These are phyloP conservation scores for Bonia amplexicaulis DNA, from an alignment of 176 grass and related monocot genomes.

Conservation along the genomic window DNA sequence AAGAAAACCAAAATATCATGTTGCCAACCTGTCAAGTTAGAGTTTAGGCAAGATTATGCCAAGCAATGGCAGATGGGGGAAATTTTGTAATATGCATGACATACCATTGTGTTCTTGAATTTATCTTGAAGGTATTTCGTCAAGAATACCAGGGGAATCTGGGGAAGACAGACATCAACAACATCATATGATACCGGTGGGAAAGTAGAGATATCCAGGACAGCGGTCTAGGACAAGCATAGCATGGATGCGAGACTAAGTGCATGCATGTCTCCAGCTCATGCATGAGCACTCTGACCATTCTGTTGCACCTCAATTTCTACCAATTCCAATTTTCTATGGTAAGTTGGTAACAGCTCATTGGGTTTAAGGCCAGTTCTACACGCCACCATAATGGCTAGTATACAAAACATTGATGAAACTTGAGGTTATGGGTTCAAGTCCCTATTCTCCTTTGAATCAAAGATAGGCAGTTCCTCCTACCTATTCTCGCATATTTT, in stretches of 20 bases:
- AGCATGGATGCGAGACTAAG: not conserved
- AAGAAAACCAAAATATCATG: slow-evolving; percentile 99
- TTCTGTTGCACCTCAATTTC: not conserved
- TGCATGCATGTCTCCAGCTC: not conserved
- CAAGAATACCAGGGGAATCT: slow-evolving; percentile 86
- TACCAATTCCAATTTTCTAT: not conserved
- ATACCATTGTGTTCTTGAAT: slow-evolving; percentile 82
- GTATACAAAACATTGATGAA: not conserved
- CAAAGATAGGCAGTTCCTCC: not conserved
- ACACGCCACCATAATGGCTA: not conserved
- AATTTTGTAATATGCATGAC: not conserved
- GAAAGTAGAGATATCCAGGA: not conserved
- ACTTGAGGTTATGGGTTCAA: not conserved
- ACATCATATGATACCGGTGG: not conserved
- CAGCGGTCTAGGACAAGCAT: not conserved
- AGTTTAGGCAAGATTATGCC: not conserved
- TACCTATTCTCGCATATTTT: not conserved
- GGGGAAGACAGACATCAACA: slow-evolving; percentile 5
- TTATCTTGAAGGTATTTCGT: slow-evolving; percentile 84
- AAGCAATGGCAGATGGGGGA: not conserved
- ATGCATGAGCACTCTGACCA: not conserved
- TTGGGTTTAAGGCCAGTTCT: not conserved
- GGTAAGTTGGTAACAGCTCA: not conserved
- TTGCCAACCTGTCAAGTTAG: slow-evolving; percentile 67
- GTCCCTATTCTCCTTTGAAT: not conserved